Percentiles rank a stretch among this genome's conserved stretches.
Evolutionary conservation across 352 stramenopile species (phyloP).

Genomic region (Globisporangium rhizosaccharum): DNA sequence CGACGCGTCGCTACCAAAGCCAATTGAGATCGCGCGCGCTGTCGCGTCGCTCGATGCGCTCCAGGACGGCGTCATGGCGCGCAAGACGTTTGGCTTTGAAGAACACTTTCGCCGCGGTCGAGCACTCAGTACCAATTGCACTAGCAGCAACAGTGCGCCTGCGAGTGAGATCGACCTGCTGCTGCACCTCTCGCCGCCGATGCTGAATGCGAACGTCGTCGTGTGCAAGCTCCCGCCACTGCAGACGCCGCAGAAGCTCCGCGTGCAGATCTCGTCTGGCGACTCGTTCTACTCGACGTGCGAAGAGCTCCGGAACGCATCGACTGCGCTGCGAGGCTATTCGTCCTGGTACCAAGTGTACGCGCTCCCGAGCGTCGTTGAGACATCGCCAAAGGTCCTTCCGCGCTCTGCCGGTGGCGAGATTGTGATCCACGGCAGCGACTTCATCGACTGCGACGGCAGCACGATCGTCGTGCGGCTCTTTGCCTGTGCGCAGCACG

Average conservation of each 20-base stretch:
- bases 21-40: conserved; percentile 39
- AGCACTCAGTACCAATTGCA: not conserved
- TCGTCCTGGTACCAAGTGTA: conserved; percentile 39
- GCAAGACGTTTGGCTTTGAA: conserved; percentile 29
- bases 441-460: conserved; percentile 35
- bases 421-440: conserved; percentile 31
- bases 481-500: conserved; percentile 33
- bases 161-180: conserved; percentile 46
- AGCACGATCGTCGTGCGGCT: conserved; percentile 34
- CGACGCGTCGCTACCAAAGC: conserved; percentile 24
- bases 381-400: conserved; percentile 42
- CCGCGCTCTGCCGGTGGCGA: conserved; percentile 52
- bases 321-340: not conserved
- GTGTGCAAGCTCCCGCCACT: conserved; percentile 26
- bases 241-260: conserved; percentile 25
- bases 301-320: conserved; percentile 9
- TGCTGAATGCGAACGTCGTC: conserved; percentile 36
- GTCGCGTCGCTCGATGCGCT: conserved; percentile 30
- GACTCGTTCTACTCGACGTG: conserved; percentile 45
- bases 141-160: not conserved
- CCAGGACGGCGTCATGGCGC: conserved; percentile 31
- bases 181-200: conserved; percentile 55
- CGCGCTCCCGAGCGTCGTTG: conserved; percentile 28
- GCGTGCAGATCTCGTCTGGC: conserved; percentile 60
- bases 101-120: conserved; percentile 38